A percentile compares a stretch with the other conserved stretches of the same genome.
phyloP scores from a whole-genome alignment of 441 rosid genomes.

The Macaranga tanarius region DNA sequence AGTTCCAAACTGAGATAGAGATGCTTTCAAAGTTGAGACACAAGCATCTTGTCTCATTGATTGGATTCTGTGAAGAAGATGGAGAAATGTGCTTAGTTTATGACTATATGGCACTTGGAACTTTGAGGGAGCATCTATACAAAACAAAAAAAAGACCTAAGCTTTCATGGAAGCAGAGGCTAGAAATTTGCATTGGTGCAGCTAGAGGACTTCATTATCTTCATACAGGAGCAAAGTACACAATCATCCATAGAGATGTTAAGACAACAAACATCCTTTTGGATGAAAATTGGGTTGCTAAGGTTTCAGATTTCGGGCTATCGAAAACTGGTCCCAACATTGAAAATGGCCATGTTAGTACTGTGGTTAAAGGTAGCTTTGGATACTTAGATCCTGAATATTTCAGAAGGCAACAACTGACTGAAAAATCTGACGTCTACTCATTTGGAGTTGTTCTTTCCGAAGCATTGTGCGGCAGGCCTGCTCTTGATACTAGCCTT shows the following conservation, averaged over 20 bases:
- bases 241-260: constrained; percentile 78
- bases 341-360: constrained; percentile 62
- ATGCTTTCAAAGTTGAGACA: constrained; percentile 75
- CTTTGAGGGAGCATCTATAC: constrained; percentile 64
- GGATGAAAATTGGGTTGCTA: constrained; percentile 69
- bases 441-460: constrained; percentile 77
- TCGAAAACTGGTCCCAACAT: constrained; percentile 68
- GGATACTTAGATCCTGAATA: constrained; percentile 79
- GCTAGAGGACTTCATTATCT: constrained; percentile 78
- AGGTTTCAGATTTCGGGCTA: constrained; percentile 78
- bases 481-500: constrained; percentile 57
- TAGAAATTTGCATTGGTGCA: constrained; percentile 66
- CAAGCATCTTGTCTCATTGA: constrained; percentile 70
- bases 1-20: constrained; percentile 67
- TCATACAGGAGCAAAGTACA: constrained; percentile 75
- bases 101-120: constrained; percentile 72
- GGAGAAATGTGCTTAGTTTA: constrained; percentile 73
- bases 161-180: constrained; percentile 58
- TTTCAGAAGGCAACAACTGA: constrained; percentile 62
- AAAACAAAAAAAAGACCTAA: constrained; percentile 45
- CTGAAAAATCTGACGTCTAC: constrained; percentile 72
- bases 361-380: constrained; percentile 75
- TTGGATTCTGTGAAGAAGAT: constrained; percentile 73
- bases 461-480: constrained; percentile 61
- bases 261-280: constrained; percentile 77